Evolutionary conservation across 345 rosid species (phyloP), one percentile per base, ranked within the genome.

Genomic region (Moringa oleifera): DNA sequence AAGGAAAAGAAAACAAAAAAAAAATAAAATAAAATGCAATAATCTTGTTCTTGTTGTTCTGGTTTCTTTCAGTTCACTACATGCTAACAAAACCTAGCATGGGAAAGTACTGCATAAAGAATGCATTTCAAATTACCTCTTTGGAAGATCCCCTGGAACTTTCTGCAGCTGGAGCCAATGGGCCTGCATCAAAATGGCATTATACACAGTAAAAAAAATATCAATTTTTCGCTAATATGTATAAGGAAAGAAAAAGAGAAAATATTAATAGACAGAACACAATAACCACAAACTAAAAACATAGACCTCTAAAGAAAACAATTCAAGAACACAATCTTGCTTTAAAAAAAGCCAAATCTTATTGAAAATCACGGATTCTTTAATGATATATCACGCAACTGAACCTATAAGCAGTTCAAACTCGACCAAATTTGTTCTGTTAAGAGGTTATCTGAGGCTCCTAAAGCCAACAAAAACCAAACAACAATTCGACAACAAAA

Each of bases 81-180:
- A 28, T 2, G 33, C 33, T 28, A 28, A 28, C 8, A 28, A 28
- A 28, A 28, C 33, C 33, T 8, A 28, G 8, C 33, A 28, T 28
- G 8, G 33, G 33, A 28, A 28, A 28, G 33, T 8, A 28, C 33
- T n/a, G n/a, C n/a, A n/a, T n/a, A n/a, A 28, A 28, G 5, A 28
- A 28, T 28, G 33, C 3, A 28, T 28, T 2, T 54, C 24, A 64
- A 53, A 10, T 51, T 63, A 87, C 95, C 95, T 83, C 69, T 81
- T 68, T 28, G 87, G 85, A 76, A 68, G 90, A 69, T 71, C 83
- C 79, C 71, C 70, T 61, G 49, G 75, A 61, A 78, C 65, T 81
- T 57, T 77, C 75, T 61, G 79, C 75, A 65, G 69, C 70, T 56
- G 81, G 28, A 77, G 64, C 85, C 83, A 73, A 19, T 1, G 67